Base-by-base conservation (phyloP, 1,284 basidiomycete species). In the Fomitopsis betulina region DNA sequence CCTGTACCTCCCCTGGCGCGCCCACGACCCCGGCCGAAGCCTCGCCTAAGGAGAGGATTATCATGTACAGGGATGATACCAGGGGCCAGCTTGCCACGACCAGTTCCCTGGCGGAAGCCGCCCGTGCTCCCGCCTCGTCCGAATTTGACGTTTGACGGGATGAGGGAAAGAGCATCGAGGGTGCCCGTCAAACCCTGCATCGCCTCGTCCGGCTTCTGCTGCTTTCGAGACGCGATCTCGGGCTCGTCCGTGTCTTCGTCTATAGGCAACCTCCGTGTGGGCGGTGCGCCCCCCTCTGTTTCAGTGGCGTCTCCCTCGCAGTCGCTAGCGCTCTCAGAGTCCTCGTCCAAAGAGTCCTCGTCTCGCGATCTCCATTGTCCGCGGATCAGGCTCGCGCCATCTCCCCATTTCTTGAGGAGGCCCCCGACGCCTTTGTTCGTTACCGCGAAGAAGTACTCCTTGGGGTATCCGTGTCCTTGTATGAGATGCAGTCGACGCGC, bases 371-470 rank as follows among this genome's bases (percentile, higher is more conserved):
- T 89, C 90, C 90, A 93, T 54, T 82, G 76, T 30, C 80, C 81
- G 27, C 90, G 76, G 56, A 92, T 76, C 74, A 93, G 76, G 66
- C 88, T 91, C 8, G 82, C 90, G 10, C 89, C 90, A 62, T 89
- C 88, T 10, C 90, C 90, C 88, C 89, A 92, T 65, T 75, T 82
- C 68, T 82, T 81, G 59, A 92, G 69, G 21, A 92, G 73, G 1
- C 85, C 88, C 9, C 89, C 90, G 8, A 95, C 84, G 23, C 93
- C 93, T 70, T 91, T 93, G 71, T 94, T 93, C 9, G 91, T 93
- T 45, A 96, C 87, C 23, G 86, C 83, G 70, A 95, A 96, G 73
- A 92, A 95, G 72, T 87, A 96, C 65, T 93, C 82, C 69, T 89
- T 87, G 1, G 94, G 94, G 67, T 89, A 96, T 43, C 79, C 80